Evolutionary conservation across 805 yeast genomes (phyloP).

Genomic region (Ogataea philodendri): DNA sequence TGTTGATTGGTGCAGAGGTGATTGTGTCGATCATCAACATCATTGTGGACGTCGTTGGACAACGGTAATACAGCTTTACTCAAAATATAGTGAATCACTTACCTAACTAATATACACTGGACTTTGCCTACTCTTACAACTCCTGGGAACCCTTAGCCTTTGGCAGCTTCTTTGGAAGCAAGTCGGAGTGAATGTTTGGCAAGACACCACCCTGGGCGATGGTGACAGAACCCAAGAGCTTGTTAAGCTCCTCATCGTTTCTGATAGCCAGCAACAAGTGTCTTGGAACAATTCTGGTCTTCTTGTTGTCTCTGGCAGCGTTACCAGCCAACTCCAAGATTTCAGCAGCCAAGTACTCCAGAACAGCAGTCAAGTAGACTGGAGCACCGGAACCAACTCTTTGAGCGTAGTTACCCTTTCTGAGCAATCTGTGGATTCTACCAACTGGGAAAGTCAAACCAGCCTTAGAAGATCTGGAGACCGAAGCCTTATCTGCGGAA

Average conservation of each 20-base stretch:
- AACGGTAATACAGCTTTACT: conserved; percentile 6
- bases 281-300: conserved; percentile 98
- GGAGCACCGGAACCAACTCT: conserved; percentile 99
- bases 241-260: conserved; percentile 98
- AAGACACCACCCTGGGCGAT: conserved; percentile 99
- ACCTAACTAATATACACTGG: conserved; percentile 30
- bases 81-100: conserved; percentile 7
- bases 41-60: conserved; percentile 38
- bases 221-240: conserved; percentile 86
- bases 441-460: conserved; percentile 99
- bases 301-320: conserved; percentile 98
- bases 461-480: conserved; percentile 97
- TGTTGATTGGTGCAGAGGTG: conserved; percentile 89
- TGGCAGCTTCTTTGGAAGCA: conserved; percentile 64
- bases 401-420: conserved; percentile 98
- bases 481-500: conserved; percentile 90
- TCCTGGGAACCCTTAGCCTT: conserved; percentile 58
- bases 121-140: conserved; percentile 38
- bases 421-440: conserved; percentile 94
- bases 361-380: conserved; percentile 93
- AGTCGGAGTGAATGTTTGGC: conserved; percentile 94
- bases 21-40: conserved; percentile 84
- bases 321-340: conserved; percentile 97
- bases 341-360: conserved; percentile 97
- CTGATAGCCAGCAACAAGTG: conserved; percentile 98